Evolutionary conservation across 768 basidiomycete genomes (phyloP), one percentile per base, ranked within the genome.

Genomic region (Sporobolomyces phaffii): DNA sequence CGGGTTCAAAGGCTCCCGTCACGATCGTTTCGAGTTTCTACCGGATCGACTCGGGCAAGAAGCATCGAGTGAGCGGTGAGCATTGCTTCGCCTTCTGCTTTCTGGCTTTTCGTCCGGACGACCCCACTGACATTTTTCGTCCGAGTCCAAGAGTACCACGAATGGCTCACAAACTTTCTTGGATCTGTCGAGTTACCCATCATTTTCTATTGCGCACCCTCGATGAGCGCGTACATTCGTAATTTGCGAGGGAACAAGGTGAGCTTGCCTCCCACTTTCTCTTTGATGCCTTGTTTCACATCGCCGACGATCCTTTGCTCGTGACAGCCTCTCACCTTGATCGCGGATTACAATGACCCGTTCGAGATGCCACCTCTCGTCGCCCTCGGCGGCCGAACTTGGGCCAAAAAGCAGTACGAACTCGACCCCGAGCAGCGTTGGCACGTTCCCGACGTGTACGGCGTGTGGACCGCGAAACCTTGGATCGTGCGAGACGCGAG

Each of bases 391-490:
- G 73, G 73, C 4, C 29, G 43, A 11, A 60, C 47, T 3, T 73
- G 73, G 73, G 67, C 69, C 0, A 24, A 57, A 8, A 47, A 45
- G 11, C 70, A 71, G 64, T 62, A 73, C 53, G 59, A 65, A 36
- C 41, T 69, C 14, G 73, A 73, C 40, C 73, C 73, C 8, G 73
- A 73, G 50, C 44, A 60, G 36, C 41, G 51, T 18, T 59, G 60
- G 4, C 73, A 73, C 48, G 73, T 73, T 28, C 64, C 69, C 14
- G 73, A 70, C 36, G 70, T 73, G 20, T 73, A 73, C 34, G 67
- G 66, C 28, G 61, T 70, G 2, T 73, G 73, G 73, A 73, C 73
- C 1, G 73, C 73, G 14, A 73, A 73, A 50, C 73, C 73, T 18
- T 73, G 73, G 73, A 71, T 73, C n/a, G 67, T 72, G 4, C 31